Evolutionary conservation across 805 yeast species (phyloP), one percentile per base, ranked within the genome.

Genomic region (Metschnikowia drakensbergensis): DNA sequence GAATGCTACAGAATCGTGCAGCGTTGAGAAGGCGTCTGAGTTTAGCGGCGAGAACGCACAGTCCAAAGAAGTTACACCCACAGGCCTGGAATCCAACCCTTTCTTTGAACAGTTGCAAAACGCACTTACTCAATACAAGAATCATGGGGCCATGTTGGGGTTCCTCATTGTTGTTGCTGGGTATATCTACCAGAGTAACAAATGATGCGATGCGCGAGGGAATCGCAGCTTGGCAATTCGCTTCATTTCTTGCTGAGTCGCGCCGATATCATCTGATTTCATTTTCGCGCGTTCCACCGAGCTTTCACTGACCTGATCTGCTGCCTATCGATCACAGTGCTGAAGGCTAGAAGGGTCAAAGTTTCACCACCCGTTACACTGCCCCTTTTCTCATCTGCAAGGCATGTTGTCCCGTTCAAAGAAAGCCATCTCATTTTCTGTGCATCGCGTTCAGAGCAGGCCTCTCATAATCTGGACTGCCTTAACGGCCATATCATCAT

Each of bases 401-500:
- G 26, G 7, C 9, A 40, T 40, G 30, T 40, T 40, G 30, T 8
- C 26, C 9, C 36, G 29, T 11, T 31, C 43, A 5, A 40, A 31
- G 25, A 31, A 23, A 40, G 26, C 35, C 11, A 2, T 23, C 25
- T 10, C 36, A 30, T n/a, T 6, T 23, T 29, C 36, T 32, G 30
- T 40, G 35, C 22, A n/a, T 32, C 36, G 22, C 29, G 36, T 40
- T 22, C 57, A 50, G 32, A 46, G 37, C 28, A 42, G 59, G 38
- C 54, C 46, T 6, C 49, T 56, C 39, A 45, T 55, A 5, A 26
- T 54, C 32, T 44, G 50, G 40, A 45, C 57, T 4, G 31, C 54
- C 28, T 53, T 53, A 10, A 46, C 60, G 2, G 57, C 49, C 5
- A n/a, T 66, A 10, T 68, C 70, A 1, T 62, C 72, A 1, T 35